phyloP scores from a whole-genome alignment of 306 rosid species.

The Malus asiatica region DNA sequence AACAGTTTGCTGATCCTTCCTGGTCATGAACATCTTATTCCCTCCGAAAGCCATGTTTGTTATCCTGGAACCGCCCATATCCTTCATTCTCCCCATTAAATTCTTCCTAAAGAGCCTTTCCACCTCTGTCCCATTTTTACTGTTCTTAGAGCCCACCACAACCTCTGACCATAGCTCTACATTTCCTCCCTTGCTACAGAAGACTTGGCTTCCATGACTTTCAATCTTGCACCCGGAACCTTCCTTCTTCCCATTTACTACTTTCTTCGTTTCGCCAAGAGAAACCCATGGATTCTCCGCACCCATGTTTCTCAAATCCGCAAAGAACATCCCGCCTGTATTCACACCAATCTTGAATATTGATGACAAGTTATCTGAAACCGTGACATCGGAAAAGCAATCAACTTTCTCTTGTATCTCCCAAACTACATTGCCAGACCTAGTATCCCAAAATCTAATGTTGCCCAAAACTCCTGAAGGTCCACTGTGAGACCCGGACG shows the following conservation, averaged over 20 bases:
- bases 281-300: constrained; percentile 58
- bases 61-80: constrained; percentile 63
- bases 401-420: constrained; percentile 66
- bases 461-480: constrained; percentile 78
- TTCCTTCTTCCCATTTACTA: constrained; percentile 62
- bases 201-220: constrained; percentile 75
- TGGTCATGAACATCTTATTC: constrained; percentile 74
- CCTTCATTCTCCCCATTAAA: constrained; percentile 69
- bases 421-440: constrained; percentile 58
- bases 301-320: constrained; percentile 59
- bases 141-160: constrained; percentile 29
- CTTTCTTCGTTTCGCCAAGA: constrained; percentile 53
- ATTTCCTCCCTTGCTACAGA: constrained; percentile 66
- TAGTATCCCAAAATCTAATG: constrained; percentile 73
- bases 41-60: constrained; percentile 73
- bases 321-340: constrained; percentile 54
- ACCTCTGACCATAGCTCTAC: constrained; percentile 88
- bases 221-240: constrained; percentile 76
- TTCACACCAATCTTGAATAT: constrained; percentile 85
- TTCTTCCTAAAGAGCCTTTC: constrained; percentile 67
- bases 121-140: constrained; percentile 17
- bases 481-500: constrained; percentile 93
- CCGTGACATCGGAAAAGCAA: constrained; percentile 78
- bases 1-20: constrained; percentile 70
- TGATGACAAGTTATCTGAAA: constrained; percentile 42